phyloP scores from a whole-genome alignment of 768 basidiomycete genomes.

The Scleroderma bovista region DNA sequence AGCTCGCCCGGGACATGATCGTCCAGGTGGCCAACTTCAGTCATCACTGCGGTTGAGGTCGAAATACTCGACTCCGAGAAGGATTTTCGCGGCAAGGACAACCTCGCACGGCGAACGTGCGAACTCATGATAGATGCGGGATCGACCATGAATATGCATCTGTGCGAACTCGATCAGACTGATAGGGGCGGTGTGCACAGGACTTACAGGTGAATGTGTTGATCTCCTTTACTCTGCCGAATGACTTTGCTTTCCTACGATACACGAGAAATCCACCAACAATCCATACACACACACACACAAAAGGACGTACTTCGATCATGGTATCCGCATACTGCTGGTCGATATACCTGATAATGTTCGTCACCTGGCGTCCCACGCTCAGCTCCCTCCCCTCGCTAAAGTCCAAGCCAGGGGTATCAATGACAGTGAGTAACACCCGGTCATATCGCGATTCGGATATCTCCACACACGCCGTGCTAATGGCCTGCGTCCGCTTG shows the following conservation, averaged over 20 bases:
- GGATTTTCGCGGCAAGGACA: conserved; percentile 46
- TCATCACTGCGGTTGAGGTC: conserved; percentile 47
- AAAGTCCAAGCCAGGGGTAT: conserved; percentile 84
- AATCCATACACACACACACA: background rate
- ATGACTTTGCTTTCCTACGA: conserved; percentile 82
- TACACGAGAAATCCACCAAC: background rate
- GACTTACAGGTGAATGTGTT: conserved; percentile 82
- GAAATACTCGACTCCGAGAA: conserved; percentile 67
- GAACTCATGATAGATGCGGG: conserved; percentile 62
- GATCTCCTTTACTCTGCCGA: conserved; percentile 81
- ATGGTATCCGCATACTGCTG: conserved; percentile 80
- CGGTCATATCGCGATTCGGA: conserved; percentile 80
- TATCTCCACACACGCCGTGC: conserved; percentile 72
- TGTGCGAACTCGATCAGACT: conserved; percentile 29
- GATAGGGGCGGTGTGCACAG: background rate
- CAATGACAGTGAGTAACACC: conserved; percentile 72
- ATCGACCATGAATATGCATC: conserved; percentile 84
- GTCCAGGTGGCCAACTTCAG: conserved; percentile 44
- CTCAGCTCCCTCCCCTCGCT: conserved; percentile 64
- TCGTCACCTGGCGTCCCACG: conserved; percentile 73
- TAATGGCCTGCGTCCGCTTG: conserved; percentile 57
- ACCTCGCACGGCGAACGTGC: conserved; percentile 44
- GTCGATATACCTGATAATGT: conserved; percentile 73
- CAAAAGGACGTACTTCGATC: conserved; percentile 54
- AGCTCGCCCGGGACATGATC: conserved; percentile 45